These are phyloP conservation scores for Ceratocystiopsis minuta DNA, from an alignment of 2,329 filamentous ascomycete species.

Conservation along the genomic window DNA sequence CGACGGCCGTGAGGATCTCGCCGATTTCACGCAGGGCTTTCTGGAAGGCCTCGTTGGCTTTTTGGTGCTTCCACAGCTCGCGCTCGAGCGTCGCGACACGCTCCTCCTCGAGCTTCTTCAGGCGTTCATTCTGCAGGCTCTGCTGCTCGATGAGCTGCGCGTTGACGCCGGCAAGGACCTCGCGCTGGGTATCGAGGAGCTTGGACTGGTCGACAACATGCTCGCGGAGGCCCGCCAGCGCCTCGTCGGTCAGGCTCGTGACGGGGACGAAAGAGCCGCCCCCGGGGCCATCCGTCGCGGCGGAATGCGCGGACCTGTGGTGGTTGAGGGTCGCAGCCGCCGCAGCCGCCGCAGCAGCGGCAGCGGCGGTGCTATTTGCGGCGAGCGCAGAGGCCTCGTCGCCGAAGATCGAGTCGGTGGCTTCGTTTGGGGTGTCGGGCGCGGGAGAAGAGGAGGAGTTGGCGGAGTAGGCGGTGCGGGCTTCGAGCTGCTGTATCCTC, in stretches of 20 bases:
- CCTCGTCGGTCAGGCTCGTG: constrained; percentile 56
- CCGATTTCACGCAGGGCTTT: constrained; percentile 93
- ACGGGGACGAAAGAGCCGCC: constrained; percentile 15
- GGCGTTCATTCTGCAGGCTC: constrained; percentile 63
- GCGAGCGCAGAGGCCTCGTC: constrained; percentile 25
- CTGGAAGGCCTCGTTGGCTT: constrained; percentile 96
- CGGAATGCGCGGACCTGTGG: background rate
- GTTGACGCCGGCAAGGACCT: constrained; percentile 71
- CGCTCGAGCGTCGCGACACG: constrained; percentile 80
- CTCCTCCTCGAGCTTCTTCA: constrained; percentile 67
- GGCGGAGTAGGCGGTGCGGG: constrained; percentile 32
- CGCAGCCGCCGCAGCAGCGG: background rate
- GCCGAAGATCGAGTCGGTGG: constrained; percentile 43
- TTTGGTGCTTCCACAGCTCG: constrained; percentile 90
- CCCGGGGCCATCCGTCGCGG: constrained; percentile 6
- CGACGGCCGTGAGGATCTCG: constrained; percentile 91
- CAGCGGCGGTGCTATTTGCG: background rate
- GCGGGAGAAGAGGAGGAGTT: constrained; percentile 33
- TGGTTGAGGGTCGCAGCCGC: background rate
- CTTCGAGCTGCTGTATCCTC: constrained; percentile 69
- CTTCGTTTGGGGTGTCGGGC: constrained; percentile 71
- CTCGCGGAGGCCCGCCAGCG: constrained; percentile 69
- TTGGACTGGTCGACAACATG: constrained; percentile 89
- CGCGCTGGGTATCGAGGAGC: constrained; percentile 71
- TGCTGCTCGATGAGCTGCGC: constrained; percentile 75